Conservation (phyloP, 2,329 filamentous ascomycete genomes). For the Trichoderma pleuroti region DNA sequence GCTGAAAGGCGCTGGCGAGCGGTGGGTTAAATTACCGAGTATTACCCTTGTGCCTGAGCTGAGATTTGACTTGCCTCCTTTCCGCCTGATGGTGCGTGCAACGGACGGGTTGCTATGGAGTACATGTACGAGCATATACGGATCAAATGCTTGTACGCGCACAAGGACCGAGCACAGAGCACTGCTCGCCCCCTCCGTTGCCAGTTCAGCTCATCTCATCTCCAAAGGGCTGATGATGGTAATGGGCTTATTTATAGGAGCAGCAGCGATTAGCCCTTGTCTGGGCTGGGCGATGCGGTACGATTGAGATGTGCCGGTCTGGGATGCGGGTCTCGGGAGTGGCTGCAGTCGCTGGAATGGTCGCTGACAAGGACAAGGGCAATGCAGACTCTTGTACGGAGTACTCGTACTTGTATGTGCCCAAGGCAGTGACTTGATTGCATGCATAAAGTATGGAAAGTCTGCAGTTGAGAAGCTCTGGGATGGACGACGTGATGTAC, state of each 20-base stretch:
- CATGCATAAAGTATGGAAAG: background rate
- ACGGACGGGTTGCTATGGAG: background rate
- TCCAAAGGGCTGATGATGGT: background rate
- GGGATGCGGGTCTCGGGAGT: constrained; percentile 16
- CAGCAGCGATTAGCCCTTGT: constrained; percentile 10
- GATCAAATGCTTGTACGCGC: too few relatives aligned
- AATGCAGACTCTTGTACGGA: constrained; percentile 1
- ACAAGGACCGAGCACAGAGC: background rate
- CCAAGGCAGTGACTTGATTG: background rate
- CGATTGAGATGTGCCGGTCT: constrained; percentile 7
- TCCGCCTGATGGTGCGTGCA: background rate
- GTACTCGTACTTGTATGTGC: background rate
- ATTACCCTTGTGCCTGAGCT: constrained; percentile 10
- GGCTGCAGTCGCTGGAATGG: constrained; percentile 3
- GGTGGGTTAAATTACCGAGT: constrained; percentile 13
- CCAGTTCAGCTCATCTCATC: background rate
- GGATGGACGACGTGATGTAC: too few relatives aligned
- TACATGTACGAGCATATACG: too few relatives aligned
- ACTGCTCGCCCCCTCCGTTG: background rate
- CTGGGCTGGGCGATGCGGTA: background rate
- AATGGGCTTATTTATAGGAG: background rate
- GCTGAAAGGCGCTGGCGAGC: constrained; percentile 9
- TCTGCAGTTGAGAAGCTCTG: background rate
- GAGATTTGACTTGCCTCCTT: background rate
- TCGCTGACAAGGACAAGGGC: constrained; percentile 2